These are phyloP conservation scores for Teratosphaeria gauchensis DNA, from an alignment of 2,329 filamentous ascomycete species.

Conservation along the genomic window DNA sequence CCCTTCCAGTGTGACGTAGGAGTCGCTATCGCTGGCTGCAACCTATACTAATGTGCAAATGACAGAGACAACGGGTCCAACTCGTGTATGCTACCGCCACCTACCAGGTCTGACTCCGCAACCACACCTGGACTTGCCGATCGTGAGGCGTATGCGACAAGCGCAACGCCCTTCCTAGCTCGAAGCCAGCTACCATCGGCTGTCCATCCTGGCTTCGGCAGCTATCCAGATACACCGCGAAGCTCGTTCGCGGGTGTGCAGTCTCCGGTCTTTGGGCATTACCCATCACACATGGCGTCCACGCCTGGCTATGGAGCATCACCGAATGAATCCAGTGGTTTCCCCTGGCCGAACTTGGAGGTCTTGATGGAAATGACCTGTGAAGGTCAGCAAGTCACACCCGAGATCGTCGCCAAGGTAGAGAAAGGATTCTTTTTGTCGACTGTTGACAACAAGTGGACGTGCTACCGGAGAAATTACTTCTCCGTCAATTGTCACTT, in stretches of 20 bases:
- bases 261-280: constrained; percentile 13
- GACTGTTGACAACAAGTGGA: constrained; percentile 67
- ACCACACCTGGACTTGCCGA: constrained; percentile 18
- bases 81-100: constrained; percentile 20
- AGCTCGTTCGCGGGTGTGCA: constrained; percentile 11
- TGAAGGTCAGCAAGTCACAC: constrained; percentile 50
- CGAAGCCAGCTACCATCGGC: constrained; percentile 19
- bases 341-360: constrained; percentile 38
- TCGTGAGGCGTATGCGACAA: constrained; percentile 17
- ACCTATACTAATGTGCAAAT: constrained; percentile 16
- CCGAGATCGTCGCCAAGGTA: constrained; percentile 69
- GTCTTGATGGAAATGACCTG: constrained; percentile 54
- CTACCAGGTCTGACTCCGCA: constrained; percentile 16
- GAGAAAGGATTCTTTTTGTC: constrained; percentile 80
- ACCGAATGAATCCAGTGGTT: constrained; percentile 26
- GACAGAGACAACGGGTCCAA: constrained; percentile 20
- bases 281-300: constrained; percentile 19
- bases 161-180: constrained; percentile 16
- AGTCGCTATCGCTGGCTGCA: not conserved
- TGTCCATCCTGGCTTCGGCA: constrained; percentile 17
- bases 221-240: constrained; percentile 24
- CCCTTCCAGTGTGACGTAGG: not conserved
- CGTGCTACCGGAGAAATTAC: constrained; percentile 85
- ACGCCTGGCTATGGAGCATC: constrained; percentile 13
- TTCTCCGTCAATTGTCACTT: constrained; percentile 79